Conservation (phyloP, 2,329 filamentous ascomycete species). For the Beauveria asiatica region DNA sequence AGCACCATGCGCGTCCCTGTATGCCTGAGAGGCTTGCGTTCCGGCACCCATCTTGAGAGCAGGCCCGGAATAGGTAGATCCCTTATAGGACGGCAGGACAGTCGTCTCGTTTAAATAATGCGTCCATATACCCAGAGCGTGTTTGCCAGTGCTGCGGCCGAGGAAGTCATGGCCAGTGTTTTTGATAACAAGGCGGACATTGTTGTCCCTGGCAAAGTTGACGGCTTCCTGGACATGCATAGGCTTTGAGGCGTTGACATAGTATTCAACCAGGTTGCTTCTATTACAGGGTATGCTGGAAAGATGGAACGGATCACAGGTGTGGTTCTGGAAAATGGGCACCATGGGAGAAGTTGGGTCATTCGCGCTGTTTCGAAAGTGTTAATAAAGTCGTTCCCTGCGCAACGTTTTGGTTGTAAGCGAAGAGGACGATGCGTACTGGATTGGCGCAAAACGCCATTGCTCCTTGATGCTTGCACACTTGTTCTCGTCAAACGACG, state of each 20-base stretch:
- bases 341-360: constrained; percentile 18
- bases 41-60: constrained; percentile 39
- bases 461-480: constrained; percentile 29
- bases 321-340: constrained; percentile 24
- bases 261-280: constrained; percentile 33
- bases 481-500: constrained; percentile 30
- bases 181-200: constrained; percentile 37
- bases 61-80: no score
- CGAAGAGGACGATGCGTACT: constrained; percentile 17
- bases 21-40: no score
- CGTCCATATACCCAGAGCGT: constrained; percentile 39
- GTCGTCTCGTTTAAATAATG: constrained; percentile 30
- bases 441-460: constrained; percentile 23
- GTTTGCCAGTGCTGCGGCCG: constrained; percentile 45
- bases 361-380: neutral
- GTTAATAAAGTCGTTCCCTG: no score
- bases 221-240: constrained; percentile 18
- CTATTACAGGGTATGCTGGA: constrained; percentile 29
- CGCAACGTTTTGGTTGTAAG: no score
- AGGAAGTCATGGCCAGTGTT: constrained; percentile 43
- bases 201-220: constrained; percentile 28
- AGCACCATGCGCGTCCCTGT: no score
- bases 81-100: no score
- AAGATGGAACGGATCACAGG: constrained; percentile 23
- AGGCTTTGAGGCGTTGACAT: constrained; percentile 23